Evolutionary conservation across 352 stramenopile genomes (phyloP).

Genomic region (Phytopythium vexans): DNA sequence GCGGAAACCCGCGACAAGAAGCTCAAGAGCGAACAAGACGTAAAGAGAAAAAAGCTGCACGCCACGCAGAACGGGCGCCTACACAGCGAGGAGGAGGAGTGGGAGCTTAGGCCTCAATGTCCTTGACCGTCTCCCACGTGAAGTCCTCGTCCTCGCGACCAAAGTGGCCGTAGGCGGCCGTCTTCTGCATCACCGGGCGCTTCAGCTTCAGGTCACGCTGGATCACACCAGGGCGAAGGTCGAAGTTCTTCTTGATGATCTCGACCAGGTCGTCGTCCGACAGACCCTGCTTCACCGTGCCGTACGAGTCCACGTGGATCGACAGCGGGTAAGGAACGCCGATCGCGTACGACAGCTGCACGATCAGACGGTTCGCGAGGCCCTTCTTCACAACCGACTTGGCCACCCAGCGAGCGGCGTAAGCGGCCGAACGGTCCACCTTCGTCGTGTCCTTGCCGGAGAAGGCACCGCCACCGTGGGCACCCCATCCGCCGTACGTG

Average conservation of each 20-base stretch:
- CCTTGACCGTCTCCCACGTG: slow-evolving; percentile 98
- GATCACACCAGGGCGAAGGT: slow-evolving; percentile 97
- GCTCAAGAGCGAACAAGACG: no score
- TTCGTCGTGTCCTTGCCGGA: slow-evolving; percentile 99
- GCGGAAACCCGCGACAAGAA: background rate
- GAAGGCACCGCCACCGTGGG: slow-evolving; percentile 98
- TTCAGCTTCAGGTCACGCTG: slow-evolving; percentile 98
- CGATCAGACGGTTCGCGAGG: slow-evolving; percentile 92
- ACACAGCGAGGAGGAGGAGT: background rate
- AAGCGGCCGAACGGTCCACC: slow-evolving; percentile 98
- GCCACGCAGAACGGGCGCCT: background rate
- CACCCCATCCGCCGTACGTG: slow-evolving; percentile 99
- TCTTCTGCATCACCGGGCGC: slow-evolving; percentile 98
- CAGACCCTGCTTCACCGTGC: slow-evolving; percentile 94
- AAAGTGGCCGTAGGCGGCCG: slow-evolving; percentile 99
- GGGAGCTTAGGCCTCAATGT: slow-evolving; percentile 64
- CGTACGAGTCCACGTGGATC: slow-evolving; percentile 98
- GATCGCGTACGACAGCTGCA: slow-evolving; percentile 99
- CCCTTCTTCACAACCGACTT: slow-evolving; percentile 97
- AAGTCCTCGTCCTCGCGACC: slow-evolving; percentile 98
- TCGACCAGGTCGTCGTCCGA: slow-evolving; percentile 96
- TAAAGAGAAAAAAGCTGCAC: no score
- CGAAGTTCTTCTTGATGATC: slow-evolving; percentile 99
- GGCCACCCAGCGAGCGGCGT: slow-evolving; percentile 98
- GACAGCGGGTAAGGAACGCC: slow-evolving; percentile 96